Evolutionary conservation across 345 rosid genomes (phyloP).

Genomic region (Microthlaspi erraticum): DNA sequence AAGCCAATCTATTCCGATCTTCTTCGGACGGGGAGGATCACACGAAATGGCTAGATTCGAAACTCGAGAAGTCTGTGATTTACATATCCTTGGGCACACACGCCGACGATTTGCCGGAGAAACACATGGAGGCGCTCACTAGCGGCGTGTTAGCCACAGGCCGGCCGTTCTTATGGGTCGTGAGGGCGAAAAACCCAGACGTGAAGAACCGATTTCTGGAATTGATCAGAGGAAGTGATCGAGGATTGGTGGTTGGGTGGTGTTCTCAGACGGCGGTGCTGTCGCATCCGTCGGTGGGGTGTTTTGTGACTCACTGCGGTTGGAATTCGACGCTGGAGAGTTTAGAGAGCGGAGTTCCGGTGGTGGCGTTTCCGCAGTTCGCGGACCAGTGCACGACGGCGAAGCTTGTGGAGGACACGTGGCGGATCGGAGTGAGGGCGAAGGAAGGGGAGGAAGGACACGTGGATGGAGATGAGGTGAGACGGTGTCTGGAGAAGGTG

Average conservation of each 20-base stretch:
- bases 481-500: constrained; percentile 59
- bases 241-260: constrained; percentile 65
- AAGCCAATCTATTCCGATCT: constrained; percentile 41
- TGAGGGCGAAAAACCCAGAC: constrained; percentile 32
- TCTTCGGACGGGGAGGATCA: constrained; percentile 36
- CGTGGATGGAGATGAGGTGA: constrained; percentile 55
- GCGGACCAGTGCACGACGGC: constrained; percentile 67
- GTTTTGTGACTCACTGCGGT: constrained; percentile 73
- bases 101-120: constrained; percentile 41
- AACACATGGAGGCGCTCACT: constrained; percentile 54
- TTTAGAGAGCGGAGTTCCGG: constrained; percentile 55
- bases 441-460: constrained; percentile 46
- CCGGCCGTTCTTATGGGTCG: constrained; percentile 56
- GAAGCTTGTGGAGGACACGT: constrained; percentile 55
- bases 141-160: constrained; percentile 40
- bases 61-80: constrained; percentile 51
- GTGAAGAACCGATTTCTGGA: constrained; percentile 21
- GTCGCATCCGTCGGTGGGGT: constrained; percentile 58
- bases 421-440: constrained; percentile 59
- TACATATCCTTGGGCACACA: constrained; percentile 72
- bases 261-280: constrained; percentile 66
- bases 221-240: constrained; percentile 43
- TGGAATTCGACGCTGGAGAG: constrained; percentile 79
- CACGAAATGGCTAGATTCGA: constrained; percentile 53
- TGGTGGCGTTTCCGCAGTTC: constrained; percentile 78